Evolutionary conservation across 176 grass and related monocot species (phyloP).

Genomic region (Oryza punctata): DNA sequence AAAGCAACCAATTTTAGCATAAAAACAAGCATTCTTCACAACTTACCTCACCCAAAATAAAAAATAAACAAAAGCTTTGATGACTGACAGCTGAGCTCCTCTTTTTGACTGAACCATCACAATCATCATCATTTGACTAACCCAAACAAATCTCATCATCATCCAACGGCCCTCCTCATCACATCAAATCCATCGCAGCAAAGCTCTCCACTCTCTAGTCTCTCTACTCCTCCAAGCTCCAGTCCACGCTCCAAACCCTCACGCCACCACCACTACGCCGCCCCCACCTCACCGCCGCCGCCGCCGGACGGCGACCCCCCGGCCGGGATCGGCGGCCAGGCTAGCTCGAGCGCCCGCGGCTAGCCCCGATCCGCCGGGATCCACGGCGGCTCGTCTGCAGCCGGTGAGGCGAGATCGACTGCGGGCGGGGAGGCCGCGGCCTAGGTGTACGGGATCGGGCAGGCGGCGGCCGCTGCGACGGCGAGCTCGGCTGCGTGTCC

Average conservation of each 20-base stretch:
- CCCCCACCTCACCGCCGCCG: not conserved
- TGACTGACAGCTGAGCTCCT: not conserved
- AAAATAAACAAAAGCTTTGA: too few species aligned
- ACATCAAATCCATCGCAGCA: not conserved
- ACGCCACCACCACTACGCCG: not conserved
- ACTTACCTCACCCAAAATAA: not conserved
- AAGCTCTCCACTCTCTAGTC: too few species aligned
- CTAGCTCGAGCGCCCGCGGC: not conserved
- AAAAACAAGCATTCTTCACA: too few species aligned
- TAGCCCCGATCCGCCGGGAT: not conserved
- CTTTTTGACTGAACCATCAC: not conserved
- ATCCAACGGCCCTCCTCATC: not conserved
- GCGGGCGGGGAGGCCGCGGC: not conserved
- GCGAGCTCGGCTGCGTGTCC: not conserved
- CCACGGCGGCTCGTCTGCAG: not conserved
- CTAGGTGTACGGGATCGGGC: not conserved
- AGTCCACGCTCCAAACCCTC: conserved; percentile 44
- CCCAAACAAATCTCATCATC: not conserved
- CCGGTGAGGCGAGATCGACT: conserved; percentile 23
- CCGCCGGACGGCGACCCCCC: not conserved
- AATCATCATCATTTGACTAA: not conserved
- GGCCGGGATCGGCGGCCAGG: not conserved
- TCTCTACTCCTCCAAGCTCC: too few species aligned
- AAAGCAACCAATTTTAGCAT: too few species aligned
- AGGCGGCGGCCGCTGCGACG: not conserved